phyloP scores from a whole-genome alignment of 129 eudicot species.

The Escallonia herrerae region DNA sequence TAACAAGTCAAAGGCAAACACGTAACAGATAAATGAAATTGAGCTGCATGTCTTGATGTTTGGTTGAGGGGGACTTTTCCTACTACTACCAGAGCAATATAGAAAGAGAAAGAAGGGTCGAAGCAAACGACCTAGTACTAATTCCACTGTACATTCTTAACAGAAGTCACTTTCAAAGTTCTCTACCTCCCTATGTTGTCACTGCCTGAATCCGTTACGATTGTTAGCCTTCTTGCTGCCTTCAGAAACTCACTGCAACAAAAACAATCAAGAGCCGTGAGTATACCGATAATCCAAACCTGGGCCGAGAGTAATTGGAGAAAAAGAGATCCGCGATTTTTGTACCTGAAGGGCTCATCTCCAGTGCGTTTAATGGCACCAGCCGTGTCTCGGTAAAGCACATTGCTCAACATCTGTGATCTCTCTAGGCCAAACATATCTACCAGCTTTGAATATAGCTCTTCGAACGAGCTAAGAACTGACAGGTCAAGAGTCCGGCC shows the following conservation, averaged over 20 bases:
- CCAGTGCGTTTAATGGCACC: constrained; percentile 54
- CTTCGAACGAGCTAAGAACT: constrained; percentile 52
- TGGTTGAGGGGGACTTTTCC: constrained; percentile 27
- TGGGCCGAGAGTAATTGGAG: background rate
- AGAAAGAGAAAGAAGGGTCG: background rate
- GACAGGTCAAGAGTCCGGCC: constrained; percentile 54
- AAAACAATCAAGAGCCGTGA: background rate
- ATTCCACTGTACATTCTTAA: constrained; percentile 39
- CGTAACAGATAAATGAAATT: background rate
- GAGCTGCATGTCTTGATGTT: constrained; percentile 4
- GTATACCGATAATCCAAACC: background rate
- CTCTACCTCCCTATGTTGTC: constrained; percentile 36
- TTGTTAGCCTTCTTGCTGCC: constrained; percentile 63
- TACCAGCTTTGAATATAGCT: constrained; percentile 44
- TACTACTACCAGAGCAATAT: constrained; percentile 18
- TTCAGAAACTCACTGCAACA: constrained; percentile 60
- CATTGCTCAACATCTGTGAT: constrained; percentile 52
- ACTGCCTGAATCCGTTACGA: constrained; percentile 50
- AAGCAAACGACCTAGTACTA: constrained; percentile 14
- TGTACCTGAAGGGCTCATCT: constrained; percentile 74
- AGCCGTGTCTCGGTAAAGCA: constrained; percentile 42
- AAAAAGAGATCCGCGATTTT: background rate
- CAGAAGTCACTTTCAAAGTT: constrained; percentile 3
- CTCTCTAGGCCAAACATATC: constrained; percentile 53
- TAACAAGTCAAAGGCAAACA: background rate